phyloP scores from a whole-genome alignment of 768 basidiomycete species.

The Lyophyllum semitale region DNA sequence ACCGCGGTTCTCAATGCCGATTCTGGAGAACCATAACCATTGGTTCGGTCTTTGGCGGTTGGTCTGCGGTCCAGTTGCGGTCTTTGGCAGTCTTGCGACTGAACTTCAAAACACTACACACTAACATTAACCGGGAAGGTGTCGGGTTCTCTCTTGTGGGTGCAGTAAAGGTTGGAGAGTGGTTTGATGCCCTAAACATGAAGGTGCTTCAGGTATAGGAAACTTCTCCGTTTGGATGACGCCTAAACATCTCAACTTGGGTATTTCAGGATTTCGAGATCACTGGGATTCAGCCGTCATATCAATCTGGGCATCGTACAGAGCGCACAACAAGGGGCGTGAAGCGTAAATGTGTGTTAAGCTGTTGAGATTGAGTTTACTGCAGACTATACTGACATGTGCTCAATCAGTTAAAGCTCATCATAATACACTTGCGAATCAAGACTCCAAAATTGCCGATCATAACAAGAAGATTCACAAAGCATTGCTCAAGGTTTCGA shows the following conservation, averaged over 20 bases:
- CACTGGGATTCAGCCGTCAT: not conserved
- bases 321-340: not conserved
- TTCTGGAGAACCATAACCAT: too few relatives aligned
- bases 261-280: not conserved
- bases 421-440: not conserved
- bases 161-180: constrained; percentile 15
- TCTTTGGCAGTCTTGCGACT: too few relatives aligned
- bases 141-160: constrained; percentile 16
- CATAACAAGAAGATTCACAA: not conserved
- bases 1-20: too few relatives aligned
- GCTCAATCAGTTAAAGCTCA: not conserved
- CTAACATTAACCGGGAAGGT: constrained; percentile 21
- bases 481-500: not conserved
- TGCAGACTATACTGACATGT: not conserved
- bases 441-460: not conserved
- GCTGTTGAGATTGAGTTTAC: not conserved
- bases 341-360: not conserved
- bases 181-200: not conserved
- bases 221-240: not conserved
- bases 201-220: not conserved
- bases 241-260: not conserved
- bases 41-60: too few relatives aligned
- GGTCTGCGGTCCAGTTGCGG: too few relatives aligned
- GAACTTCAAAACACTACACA: too few relatives aligned
- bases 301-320: not conserved